Evolutionary conservation across 1,284 basidiomycete genomes (phyloP).

Genomic region (Apiotrichum akiyoshidainum): DNA sequence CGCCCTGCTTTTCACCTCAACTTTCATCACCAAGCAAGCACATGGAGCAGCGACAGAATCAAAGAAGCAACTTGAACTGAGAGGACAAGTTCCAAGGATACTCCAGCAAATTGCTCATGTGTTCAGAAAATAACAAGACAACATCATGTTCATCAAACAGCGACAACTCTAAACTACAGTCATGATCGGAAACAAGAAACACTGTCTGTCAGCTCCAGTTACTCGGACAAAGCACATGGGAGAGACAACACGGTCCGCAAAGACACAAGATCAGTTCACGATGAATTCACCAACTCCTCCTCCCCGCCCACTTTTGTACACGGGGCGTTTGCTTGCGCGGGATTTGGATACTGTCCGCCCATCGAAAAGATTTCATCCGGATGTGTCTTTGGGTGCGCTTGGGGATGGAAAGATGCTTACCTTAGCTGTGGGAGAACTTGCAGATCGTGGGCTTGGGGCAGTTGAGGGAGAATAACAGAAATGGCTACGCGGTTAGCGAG

Average conservation of each 20-base stretch:
- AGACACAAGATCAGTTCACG: conserved; percentile 35
- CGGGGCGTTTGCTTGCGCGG: conserved; percentile 43
- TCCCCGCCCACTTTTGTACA: conserved; percentile 49
- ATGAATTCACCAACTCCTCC: conserved; percentile 45
- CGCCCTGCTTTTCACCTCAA: no score
- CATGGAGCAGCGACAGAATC: no score
- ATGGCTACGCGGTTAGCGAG: conserved; percentile 3
- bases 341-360: conserved; percentile 46
- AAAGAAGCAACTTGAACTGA: no score
- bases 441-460: neutral
- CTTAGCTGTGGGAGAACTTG: neutral
- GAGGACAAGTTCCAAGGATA: no score
- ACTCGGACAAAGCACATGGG: neutral
- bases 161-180: no score
- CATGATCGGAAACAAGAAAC: neutral
- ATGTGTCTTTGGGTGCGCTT: conserved; percentile 7
- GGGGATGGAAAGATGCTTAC: conserved; percentile 1
- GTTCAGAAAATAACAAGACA: neutral
- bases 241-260: neutral
- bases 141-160: neutral
- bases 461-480: no score
- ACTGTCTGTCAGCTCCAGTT: neutral
- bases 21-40: no score
- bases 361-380: conserved; percentile 44
- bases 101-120: no score